phyloP scores from a whole-genome alignment of 1,284 basidiomycete genomes.

The Takashimella koratensis region DNA sequence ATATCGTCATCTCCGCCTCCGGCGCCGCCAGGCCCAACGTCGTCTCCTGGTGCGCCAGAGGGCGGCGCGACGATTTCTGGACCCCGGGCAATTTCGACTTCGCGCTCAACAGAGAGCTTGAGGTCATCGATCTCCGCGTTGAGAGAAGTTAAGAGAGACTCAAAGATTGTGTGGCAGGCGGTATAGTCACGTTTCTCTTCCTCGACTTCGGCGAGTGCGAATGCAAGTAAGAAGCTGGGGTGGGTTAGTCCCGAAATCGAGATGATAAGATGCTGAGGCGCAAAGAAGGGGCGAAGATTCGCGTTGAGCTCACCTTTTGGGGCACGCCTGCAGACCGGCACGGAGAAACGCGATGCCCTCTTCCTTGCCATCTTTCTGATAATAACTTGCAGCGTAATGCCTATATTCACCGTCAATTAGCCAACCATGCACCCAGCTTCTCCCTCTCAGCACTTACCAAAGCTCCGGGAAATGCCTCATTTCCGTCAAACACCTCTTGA shows the following conservation, averaged over 20 bases:
- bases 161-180: conserved; percentile 66
- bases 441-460: conserved; percentile 58
- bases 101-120: conserved; percentile 56
- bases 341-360: conserved; percentile 79
- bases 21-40: conserved; percentile 26
- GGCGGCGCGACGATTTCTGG: conserved; percentile 37
- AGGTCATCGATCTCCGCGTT: conserved; percentile 68
- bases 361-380: conserved; percentile 70
- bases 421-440: background rate
- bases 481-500: conserved; percentile 72
- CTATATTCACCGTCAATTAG: conserved; percentile 51
- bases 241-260: background rate
- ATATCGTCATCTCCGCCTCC: conserved; percentile 35
- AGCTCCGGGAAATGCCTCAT: conserved; percentile 96
- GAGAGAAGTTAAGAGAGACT: conserved; percentile 66
- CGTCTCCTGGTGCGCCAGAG: conserved; percentile 17
- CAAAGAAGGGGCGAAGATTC: conserved; percentile 1
- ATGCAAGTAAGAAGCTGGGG: conserved; percentile 77
- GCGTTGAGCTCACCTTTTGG: conserved; percentile 60
- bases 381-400: conserved; percentile 87
- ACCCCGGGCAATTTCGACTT: conserved; percentile 50
- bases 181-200: conserved; percentile 64
- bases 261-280: background rate
- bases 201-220: conserved; percentile 79
- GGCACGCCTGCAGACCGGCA: conserved; percentile 83